These are phyloP conservation scores for Pyrus bretschneideri DNA, from an alignment of 306 rosid species.

Conservation along the genomic window DNA sequence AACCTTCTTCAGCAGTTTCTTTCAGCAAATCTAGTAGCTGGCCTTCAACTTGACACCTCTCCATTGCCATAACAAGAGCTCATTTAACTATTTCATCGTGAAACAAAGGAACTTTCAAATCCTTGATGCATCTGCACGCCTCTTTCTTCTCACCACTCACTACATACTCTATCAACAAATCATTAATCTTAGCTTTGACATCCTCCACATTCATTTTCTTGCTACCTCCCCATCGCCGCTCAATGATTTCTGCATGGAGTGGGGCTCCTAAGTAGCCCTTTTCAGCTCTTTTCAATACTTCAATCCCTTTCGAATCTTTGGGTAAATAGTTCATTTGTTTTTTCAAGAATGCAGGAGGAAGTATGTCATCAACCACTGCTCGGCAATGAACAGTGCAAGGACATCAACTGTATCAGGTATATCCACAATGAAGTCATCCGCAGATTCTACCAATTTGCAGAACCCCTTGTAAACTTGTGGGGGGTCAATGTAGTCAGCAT, in stretches of 20 bases:
- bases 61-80: constrained; percentile 75
- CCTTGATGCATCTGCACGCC: constrained; percentile 62
- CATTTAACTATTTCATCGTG: constrained; percentile 62
- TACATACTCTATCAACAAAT: constrained; percentile 54
- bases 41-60: constrained; percentile 50
- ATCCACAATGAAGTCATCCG: constrained; percentile 64
- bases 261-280: constrained; percentile 64
- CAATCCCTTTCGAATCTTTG: constrained; percentile 46
- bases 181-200: constrained; percentile 52
- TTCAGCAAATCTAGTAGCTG: constrained; percentile 48
- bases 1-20: constrained; percentile 64
- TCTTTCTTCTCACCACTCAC: constrained; percentile 69
- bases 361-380: constrained; percentile 75
- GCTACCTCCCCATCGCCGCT: constrained; percentile 64
- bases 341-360: constrained; percentile 65
- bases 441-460: constrained; percentile 52
- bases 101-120: constrained; percentile 63
- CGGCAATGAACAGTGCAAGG: constrained; percentile 66
- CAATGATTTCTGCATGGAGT: constrained; percentile 55
- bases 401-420: constrained; percentile 63
- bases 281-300: constrained; percentile 52
- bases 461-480: constrained; percentile 66
- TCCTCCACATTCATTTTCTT: constrained; percentile 52
- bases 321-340: constrained; percentile 35
- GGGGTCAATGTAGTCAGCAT: constrained; percentile 48